Evolutionary conservation across 495 filamentous ascomycete genomes (phyloP).

Genomic region (Hyaloscypha variabilis): DNA sequence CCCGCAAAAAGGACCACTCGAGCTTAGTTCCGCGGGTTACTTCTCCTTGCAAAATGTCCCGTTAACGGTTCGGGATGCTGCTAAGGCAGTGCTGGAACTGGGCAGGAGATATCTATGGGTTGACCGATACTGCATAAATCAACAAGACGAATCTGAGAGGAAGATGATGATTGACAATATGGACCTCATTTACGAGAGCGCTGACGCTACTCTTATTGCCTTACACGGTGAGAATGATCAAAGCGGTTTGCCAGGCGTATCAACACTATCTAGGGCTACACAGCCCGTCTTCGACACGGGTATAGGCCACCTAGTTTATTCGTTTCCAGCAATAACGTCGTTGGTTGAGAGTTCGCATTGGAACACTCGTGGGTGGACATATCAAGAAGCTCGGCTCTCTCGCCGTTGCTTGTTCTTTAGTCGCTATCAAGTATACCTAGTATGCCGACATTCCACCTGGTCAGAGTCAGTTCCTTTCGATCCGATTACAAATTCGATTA

Average conservation of each 20-base stretch:
- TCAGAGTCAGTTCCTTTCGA: not conserved
- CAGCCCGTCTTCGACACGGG: not conserved
- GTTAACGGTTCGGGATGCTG: no score
- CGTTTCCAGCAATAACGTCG: not conserved
- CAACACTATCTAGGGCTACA: not conserved
- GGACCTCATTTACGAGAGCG: slow-evolving; percentile 34
- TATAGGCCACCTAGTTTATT: not conserved
- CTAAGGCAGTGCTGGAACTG: no score
- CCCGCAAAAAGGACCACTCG: no score
- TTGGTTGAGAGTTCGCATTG: slow-evolving; percentile 23
- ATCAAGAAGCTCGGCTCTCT: slow-evolving; percentile 42
- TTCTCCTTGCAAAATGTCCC: no score
- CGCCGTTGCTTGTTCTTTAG: slow-evolving; percentile 38
- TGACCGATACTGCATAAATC: no score
- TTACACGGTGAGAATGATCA: slow-evolving; percentile 25
- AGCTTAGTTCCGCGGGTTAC: no score
- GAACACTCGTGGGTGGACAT: slow-evolving; percentile 45
- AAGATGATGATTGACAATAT: slow-evolving; percentile 26
- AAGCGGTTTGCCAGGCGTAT: slow-evolving; percentile 33
- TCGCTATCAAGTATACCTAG: slow-evolving; percentile 39
- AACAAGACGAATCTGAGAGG: not conserved
- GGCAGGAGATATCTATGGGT: no score
- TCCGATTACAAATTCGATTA: not conserved
- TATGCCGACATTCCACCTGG: slow-evolving; percentile 30
- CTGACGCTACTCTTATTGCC: slow-evolving; percentile 34